Percentiles rank a stretch among this genome's conserved stretches.
phyloP scores from a whole-genome alignment of 352 stramenopile genomes.

The Phytophthora uliginosa region DNA sequence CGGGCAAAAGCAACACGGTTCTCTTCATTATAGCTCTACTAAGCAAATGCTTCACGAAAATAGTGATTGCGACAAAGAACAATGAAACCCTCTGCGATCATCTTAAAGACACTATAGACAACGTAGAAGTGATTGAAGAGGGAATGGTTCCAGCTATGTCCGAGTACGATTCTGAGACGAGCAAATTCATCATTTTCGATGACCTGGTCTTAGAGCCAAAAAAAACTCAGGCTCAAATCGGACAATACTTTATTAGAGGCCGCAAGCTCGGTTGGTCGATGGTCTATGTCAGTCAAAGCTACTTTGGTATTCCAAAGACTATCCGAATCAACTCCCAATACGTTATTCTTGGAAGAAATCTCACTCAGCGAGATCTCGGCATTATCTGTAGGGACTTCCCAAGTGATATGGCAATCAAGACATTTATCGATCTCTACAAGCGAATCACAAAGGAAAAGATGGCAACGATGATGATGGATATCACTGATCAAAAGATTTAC shows the following conservation, averaged over 20 bases:
- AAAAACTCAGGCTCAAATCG: conserved; percentile 20
- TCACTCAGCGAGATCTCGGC: conserved; percentile 14
- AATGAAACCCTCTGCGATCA: conserved; percentile 27
- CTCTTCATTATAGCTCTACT: conserved; percentile 21
- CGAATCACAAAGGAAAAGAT: conserved; percentile 12
- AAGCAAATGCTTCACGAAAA: conserved; percentile 27
- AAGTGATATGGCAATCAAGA: conserved; percentile 12
- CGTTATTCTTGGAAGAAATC: conserved; percentile 11
- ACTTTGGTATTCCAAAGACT: conserved; percentile 22
- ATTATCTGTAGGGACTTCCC: conserved; percentile 21
- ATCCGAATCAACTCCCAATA: conserved; percentile 27
- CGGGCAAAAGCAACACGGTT: conserved; percentile 18
- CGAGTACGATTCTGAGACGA: conserved; percentile 21
- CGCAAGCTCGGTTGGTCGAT: background rate
- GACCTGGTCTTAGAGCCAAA: background rate
- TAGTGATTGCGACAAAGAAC: conserved; percentile 17
- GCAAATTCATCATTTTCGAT: conserved; percentile 24
- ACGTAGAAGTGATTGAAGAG: conserved; percentile 14
- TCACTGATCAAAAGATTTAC: background rate
- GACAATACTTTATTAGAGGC: conserved; percentile 18
- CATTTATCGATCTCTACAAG: conserved; percentile 30
- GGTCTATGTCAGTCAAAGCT: conserved; percentile 23
- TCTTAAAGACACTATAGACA: conserved; percentile 21
- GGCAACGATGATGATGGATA: conserved; percentile 31
- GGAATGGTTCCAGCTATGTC: conserved; percentile 12